A percentile compares a stretch with the other conserved stretches of the same genome.
phyloP scores from a whole-genome alignment of 75 land plant species.

The Pinus taeda region DNA sequence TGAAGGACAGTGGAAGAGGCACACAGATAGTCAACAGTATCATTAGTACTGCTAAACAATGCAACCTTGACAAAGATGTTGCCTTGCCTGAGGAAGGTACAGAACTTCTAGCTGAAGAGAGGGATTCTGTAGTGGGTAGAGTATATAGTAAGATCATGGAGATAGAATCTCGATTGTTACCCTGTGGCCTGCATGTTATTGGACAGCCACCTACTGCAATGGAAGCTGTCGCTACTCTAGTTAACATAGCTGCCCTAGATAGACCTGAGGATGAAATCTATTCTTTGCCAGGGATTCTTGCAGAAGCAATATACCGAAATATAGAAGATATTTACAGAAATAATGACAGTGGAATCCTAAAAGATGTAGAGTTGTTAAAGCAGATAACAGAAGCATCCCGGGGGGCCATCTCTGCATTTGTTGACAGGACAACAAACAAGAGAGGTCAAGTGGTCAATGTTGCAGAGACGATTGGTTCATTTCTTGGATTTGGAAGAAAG shows the following conservation, averaged over 20 bases:
- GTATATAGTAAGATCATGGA: conserved; percentile 99
- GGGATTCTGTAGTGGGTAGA: conserved; percentile 92
- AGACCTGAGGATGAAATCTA: conserved; percentile 86
- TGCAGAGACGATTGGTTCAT: conserved; percentile 53
- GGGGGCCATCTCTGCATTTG: conserved; percentile 79
- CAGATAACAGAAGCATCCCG: conserved; percentile 91
- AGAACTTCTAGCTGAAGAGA: conserved; percentile 64
- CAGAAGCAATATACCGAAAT: conserved; percentile 75
- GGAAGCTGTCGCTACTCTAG: conserved; percentile 98
- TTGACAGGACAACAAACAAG: conserved; percentile 68
- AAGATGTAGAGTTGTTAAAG: conserved; percentile 82
- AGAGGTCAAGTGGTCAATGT: conserved; percentile 96
- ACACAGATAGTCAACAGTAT: conserved; percentile 91
- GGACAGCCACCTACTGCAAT: conserved; percentile 98
- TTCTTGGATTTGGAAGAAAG: conserved; percentile 72
- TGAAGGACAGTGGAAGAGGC: conserved; percentile 95
- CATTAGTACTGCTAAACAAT: conserved; percentile 94
- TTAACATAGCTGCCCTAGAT: conserved; percentile 94
- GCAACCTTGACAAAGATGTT: conserved; percentile 99
- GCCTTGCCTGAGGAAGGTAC: conserved; percentile 57
- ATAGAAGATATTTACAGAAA: conserved; percentile 97
- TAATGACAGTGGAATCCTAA: conserved; percentile 79
- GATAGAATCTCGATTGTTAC: conserved; percentile 90
- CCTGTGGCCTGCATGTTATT: conserved; percentile 97
- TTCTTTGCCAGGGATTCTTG: conserved; percentile 82